Evolutionary conservation across 2,329 filamentous ascomycete species (phyloP), one percentile per base, ranked within the genome.

Genomic region (Sporothrix globosa): DNA sequence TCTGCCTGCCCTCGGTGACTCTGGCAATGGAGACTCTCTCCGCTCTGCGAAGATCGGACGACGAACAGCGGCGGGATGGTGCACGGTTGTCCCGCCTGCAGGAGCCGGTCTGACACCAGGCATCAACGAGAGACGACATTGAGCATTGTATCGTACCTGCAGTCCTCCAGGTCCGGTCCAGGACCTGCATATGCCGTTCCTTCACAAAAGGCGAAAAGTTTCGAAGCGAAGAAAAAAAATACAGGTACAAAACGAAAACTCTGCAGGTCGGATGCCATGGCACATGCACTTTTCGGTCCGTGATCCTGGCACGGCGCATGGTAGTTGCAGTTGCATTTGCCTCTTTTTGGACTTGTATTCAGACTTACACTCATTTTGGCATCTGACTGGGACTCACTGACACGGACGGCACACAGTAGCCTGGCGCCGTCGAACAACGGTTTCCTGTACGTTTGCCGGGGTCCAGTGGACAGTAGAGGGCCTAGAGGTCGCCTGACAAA

Each of bases 241-340:
- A 6, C 30, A 34, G 27, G 27, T 4, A 34, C 30, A 30, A 13
- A 13, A 11, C 7, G 24, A 52, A 52, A 66, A 65, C 61, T 65
- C 61, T 65, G 63, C 63, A 66, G 9, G 27, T 46, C 58, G 27
- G 61, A 34, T 48, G 61, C 44, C 27, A n/a, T 34, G 44, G 44
- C 61, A n/a, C 30, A 50, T 50, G 61, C 61, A 34, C 21, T 21
- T 24, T n/a, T 65, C 61, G 61, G 61, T 65, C 61, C 61, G 61
- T 10, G 44, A n/a, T 50, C 24, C 44, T 65, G 44, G 19, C 58
- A 65, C 46, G 60, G 60, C 44, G 41, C 27, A 19, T 24, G 24
- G 7, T 65, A 48, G 60, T 24, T 65, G 61, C 61, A 66, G 46
- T 4, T 60, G 56, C 56, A 9, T 14, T 44, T 30, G 52, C 52